Evolutionary conservation across 139 green algal genomes (phyloP).

Genomic region (Picochlorum sp.): DNA sequence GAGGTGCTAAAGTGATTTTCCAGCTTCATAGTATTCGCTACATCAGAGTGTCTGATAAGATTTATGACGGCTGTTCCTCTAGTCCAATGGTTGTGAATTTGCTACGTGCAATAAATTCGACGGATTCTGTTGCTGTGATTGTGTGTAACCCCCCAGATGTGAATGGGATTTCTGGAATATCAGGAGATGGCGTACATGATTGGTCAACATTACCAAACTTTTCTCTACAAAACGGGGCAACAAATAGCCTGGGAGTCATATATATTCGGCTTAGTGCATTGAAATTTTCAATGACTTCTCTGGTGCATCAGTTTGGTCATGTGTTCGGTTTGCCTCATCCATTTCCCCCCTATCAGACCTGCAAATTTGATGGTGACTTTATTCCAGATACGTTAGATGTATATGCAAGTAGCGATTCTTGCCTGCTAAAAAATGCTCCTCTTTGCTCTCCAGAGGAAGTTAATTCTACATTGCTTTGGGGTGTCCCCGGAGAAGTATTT

Average conservation of each 20-base stretch:
- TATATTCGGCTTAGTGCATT: slow-evolving; percentile 3
- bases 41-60: too few relatives aligned
- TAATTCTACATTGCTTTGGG: not conserved
- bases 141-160: slow-evolving; percentile 17
- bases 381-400: slow-evolving; percentile 12
- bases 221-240: not conserved
- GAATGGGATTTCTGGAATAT: not conserved
- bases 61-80: not conserved
- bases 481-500: not conserved
- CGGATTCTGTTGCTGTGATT: slow-evolving; percentile 6
- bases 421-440: slow-evolving; percentile 4
- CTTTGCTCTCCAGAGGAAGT: slow-evolving; percentile 1
- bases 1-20: not conserved
- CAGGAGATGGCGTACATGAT: not conserved
- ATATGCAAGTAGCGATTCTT: slow-evolving; percentile 8
- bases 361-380: slow-evolving; percentile 12
- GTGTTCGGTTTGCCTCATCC: slow-evolving; percentile 19
- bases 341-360: slow-evolving; percentile 12
- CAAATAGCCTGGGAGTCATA: not conserved
- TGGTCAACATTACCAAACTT: not conserved
- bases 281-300: slow-evolving; percentile 4
- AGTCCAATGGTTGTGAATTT: too few relatives aligned
- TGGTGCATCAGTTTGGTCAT: slow-evolving; percentile 29
- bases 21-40: not conserved
- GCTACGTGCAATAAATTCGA: not conserved